These are phyloP conservation scores for Ustilago curta DNA, from an alignment of 1,284 basidiomycete species.

Conservation along the genomic window DNA sequence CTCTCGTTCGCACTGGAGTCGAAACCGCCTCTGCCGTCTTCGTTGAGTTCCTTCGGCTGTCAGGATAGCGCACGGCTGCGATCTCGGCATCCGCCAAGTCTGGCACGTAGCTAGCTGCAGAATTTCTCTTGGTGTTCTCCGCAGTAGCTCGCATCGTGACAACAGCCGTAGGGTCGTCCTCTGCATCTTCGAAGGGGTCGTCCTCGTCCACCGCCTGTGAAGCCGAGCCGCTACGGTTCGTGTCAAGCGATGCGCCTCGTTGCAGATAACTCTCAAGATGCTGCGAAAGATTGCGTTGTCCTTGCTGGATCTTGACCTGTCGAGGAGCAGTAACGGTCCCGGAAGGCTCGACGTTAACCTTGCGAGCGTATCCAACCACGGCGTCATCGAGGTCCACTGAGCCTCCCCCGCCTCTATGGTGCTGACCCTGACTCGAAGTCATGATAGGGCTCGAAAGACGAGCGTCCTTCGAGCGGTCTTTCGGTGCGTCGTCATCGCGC, in stretches of 20 bases:
- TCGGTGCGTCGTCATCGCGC: conserved; percentile 17
- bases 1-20: conserved; percentile 5
- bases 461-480: conserved; percentile 10
- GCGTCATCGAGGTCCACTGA: conserved; percentile 42
- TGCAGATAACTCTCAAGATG: conserved; percentile 46
- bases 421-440: conserved; percentile 13
- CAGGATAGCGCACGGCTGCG: conserved; percentile 28
- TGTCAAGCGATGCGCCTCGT: conserved; percentile 26
- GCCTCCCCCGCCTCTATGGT: conserved; percentile 5
- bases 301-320: conserved; percentile 42
- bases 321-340: conserved; percentile 32
- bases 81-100: conserved; percentile 35
- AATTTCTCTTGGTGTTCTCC: conserved; percentile 44
- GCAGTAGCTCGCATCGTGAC: conserved; percentile 21
- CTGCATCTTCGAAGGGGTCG: conserved; percentile 59
- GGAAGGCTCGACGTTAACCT: conserved; percentile 39
- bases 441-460: background rate
- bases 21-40: conserved; percentile 3
- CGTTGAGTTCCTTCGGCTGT: conserved; percentile 24
- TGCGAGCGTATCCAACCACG: conserved; percentile 46
- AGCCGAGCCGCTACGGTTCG: conserved; percentile 13
- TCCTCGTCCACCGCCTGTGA: conserved; percentile 15
- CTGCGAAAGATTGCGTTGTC: conserved; percentile 46
- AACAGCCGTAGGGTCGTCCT: conserved; percentile 34
- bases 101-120: conserved; percentile 44